Evolutionary conservation across 2,329 filamentous ascomycete species (phyloP).

Genomic region (Aureobasidium zeae): DNA sequence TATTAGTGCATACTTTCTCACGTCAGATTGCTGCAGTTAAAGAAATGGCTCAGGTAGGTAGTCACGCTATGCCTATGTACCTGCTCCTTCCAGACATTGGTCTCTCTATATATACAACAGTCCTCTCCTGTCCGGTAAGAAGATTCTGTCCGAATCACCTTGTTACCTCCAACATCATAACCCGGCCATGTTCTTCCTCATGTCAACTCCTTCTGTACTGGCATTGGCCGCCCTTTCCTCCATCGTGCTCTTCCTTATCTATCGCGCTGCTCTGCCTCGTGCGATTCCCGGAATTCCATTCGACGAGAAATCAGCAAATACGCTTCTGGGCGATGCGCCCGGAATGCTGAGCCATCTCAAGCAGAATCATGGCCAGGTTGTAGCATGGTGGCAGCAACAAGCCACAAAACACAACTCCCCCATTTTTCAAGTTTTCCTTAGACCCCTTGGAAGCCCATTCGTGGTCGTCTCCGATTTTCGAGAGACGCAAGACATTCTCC

Average conservation of each 20-base stretch:
- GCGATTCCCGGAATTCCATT: slow-evolving; percentile 41
- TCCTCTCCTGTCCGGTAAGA: too few species aligned
- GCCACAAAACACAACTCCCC: slow-evolving; percentile 28
- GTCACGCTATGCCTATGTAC: too few species aligned
- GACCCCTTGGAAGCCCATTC: slow-evolving; percentile 36
- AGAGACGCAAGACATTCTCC: slow-evolving; percentile 39
- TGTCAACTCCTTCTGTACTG: background rate
- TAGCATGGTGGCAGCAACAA: slow-evolving; percentile 17
- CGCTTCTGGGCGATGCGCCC: slow-evolving; percentile 37
- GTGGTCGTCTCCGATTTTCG: slow-evolving; percentile 37
- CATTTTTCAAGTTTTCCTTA: slow-evolving; percentile 41
- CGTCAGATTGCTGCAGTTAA: too few species aligned
- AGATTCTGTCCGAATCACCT: too few species aligned
- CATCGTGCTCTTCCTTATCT: slow-evolving; percentile 17
- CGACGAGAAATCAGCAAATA: slow-evolving; percentile 30
- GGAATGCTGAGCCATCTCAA: slow-evolving; percentile 32
- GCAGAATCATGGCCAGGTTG: slow-evolving; percentile 23
- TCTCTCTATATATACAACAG: too few species aligned
- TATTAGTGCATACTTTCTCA: too few species aligned
- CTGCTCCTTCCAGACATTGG: too few species aligned
- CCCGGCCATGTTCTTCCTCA: background rate
- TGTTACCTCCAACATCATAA: background rate
- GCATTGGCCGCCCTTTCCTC: background rate
- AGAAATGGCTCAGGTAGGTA: too few species aligned
- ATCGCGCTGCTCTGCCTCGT: slow-evolving; percentile 30